phyloP scores from a whole-genome alignment of 2,329 filamentous ascomycete genomes.

The Colletotrichum chrysophilum region DNA sequence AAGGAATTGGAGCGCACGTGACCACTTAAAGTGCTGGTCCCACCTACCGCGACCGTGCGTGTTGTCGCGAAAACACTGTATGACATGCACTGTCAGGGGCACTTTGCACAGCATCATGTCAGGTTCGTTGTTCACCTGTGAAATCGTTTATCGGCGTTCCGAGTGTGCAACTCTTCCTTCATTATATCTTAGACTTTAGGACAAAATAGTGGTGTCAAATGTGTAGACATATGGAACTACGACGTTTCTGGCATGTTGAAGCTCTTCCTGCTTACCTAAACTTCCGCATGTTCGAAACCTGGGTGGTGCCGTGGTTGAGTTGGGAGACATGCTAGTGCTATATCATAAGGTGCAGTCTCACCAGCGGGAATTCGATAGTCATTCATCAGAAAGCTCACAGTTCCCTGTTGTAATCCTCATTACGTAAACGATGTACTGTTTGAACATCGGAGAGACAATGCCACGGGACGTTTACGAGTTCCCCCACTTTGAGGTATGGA shows the following conservation, averaged over 20 bases:
- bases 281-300: not conserved
- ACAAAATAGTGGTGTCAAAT: fast-evolving
- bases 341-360: not conserved
- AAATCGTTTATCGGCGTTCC: not conserved
- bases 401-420: not conserved
- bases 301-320: not conserved
- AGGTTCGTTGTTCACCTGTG: fast-evolving
- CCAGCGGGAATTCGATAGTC: fast-evolving
- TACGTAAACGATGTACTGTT: not conserved
- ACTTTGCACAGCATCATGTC: not conserved
- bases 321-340: not conserved
- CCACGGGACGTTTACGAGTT: not conserved
- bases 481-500: not conserved
- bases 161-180: not conserved
- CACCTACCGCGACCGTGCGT: not conserved
- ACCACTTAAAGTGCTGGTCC: not conserved
- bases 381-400: not conserved
- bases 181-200: not conserved
- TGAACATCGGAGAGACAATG: not conserved
- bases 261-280: not conserved
- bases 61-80: too few species aligned
- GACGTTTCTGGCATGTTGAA: not conserved
- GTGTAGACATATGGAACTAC: not conserved
- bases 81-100: not conserved
- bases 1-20: not conserved